phyloP scores from a whole-genome alignment of 164 flowering plant genomes.

The Nelumbo lutea region DNA sequence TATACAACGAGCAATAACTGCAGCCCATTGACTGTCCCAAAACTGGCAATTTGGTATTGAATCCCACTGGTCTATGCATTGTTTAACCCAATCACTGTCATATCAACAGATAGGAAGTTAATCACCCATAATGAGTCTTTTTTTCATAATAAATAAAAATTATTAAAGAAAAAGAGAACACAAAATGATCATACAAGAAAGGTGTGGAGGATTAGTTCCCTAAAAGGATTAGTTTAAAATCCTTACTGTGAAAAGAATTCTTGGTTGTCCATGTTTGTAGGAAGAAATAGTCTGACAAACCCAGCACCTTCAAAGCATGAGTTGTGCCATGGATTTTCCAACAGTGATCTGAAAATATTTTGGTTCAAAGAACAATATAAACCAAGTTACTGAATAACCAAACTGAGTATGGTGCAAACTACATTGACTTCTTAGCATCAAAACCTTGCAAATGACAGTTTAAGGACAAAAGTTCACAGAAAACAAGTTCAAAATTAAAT shows the following conservation, averaged over 20 bases:
- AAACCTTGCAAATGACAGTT: not conserved
- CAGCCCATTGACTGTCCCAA: slow-evolving; percentile 96
- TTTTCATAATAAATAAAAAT: slow-evolving; percentile 1
- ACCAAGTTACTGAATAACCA: not conserved
- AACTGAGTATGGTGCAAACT: not conserved
- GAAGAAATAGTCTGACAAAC: slow-evolving; percentile 85
- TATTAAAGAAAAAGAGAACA: too few relatives aligned
- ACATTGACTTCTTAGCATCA: not conserved
- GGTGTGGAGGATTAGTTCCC: not conserved
- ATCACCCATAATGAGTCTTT: slow-evolving; percentile 6
- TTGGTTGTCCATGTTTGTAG: slow-evolving; percentile 75
- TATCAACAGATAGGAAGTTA: slow-evolving; percentile 2
- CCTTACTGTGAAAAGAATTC: slow-evolving; percentile 84
- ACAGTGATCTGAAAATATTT: slow-evolving; percentile 46
- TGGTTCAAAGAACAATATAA: not conserved
- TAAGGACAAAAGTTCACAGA: not conserved
- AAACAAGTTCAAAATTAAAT: not conserved
- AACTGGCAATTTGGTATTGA: slow-evolving; percentile 85
- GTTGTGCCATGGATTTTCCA: slow-evolving; percentile 99
- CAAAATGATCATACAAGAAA: too few relatives aligned
- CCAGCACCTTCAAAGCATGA: slow-evolving; percentile 95
- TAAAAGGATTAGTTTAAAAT: slow-evolving; percentile 1
- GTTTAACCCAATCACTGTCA: slow-evolving; percentile 62
- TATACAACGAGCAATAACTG: slow-evolving; percentile 70
- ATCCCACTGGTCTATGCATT: slow-evolving; percentile 67